Evolutionary conservation across 306 rosid genomes (phyloP), one percentile per base, ranked within the genome.

Genomic region (Cicer arietinum): DNA sequence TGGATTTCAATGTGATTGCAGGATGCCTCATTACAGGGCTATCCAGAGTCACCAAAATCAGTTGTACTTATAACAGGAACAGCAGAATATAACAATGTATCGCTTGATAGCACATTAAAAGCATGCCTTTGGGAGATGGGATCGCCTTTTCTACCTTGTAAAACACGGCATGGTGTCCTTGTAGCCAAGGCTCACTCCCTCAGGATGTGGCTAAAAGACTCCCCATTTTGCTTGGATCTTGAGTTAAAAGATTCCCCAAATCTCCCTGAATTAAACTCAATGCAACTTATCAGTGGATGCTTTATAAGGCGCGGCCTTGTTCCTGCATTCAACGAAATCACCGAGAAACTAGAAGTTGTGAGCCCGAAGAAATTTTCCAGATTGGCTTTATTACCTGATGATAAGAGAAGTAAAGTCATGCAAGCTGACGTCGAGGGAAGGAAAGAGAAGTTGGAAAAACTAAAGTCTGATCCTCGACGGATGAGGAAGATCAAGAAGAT

Each of bases 91-190:
- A 94, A 94, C 88, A 83, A 77, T 88, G 89, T 94, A 80, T 94
- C 98, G 5, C 97, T 94, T 5, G 82, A 86, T 54, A 90, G 86
- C 76, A 90, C 98, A 47, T 60, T 94, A 80, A 94, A 87, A 82
- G 96, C 89, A 3, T 91, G 84, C 77, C 97, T 94, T 75, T 94
- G 97, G 98, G 97, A 94, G 80, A 94, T 91, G 94, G 98, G 96
- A 3, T 94, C 98, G 1, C 98, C 98, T 42, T 94, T 94, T 77
- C 88, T 91, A 73, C 98, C 98, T 18, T 89, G 98, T 48, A 87
- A 78, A 81, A 91, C 98, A 7, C 76, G 97, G 5, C 80, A 84
- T 1, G 98, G 98, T 0, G 83, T 94, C 74, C 98, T 94, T 35
- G 79, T 94, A 51, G 98, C 98, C 0, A 91, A 94, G 88, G 96